These are phyloP conservation scores for Erodium maritimum DNA, from an alignment of 345 rosid genomes.

Conservation along the genomic window DNA sequence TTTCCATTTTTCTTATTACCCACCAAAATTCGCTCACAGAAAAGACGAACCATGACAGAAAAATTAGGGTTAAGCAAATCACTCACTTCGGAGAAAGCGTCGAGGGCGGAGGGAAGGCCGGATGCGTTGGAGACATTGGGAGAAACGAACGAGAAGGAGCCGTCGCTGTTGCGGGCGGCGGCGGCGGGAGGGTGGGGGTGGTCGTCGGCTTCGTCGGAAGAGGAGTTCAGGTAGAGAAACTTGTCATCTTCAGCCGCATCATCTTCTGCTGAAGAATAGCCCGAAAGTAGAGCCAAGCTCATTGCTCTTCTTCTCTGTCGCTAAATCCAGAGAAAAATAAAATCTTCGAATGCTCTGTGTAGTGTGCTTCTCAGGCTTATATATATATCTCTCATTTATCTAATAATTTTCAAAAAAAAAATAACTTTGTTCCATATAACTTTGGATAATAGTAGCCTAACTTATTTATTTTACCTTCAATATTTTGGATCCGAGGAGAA, in stretches of 20 bases:
- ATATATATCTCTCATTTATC: too few species aligned
- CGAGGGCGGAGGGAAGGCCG: slow-evolving; percentile 40
- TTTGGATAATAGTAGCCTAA: too few species aligned
- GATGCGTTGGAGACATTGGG: slow-evolving; percentile 26
- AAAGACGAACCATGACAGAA: too few species aligned
- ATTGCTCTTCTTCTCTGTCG: slow-evolving; percentile 15
- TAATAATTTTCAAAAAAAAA: too few species aligned
- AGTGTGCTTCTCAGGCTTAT: too few species aligned
- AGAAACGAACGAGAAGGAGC: slow-evolving; percentile 32
- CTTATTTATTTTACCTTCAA: too few species aligned
- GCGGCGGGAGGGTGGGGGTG: slow-evolving; percentile 1
- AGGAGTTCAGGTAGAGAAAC: slow-evolving; percentile 14
- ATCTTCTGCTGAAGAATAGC: slow-evolving; percentile 80
- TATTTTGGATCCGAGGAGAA: too few species aligned
- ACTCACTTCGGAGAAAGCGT: slow-evolving; percentile 68
- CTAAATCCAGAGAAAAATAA: too few species aligned
- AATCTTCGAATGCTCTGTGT: too few species aligned
- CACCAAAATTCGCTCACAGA: neutral
- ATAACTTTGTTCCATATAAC: too few species aligned
- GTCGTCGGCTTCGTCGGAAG: slow-evolving; percentile 28
- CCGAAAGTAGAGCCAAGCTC: slow-evolving; percentile 78
- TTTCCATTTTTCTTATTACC: neutral
- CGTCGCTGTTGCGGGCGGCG: slow-evolving; percentile 9
- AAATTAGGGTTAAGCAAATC: too few species aligned
- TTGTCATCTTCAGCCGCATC: slow-evolving; percentile 33